Conservation (phyloP, 2,329 filamentous ascomycete genomes). For the Xylaria polymorpha region DNA sequence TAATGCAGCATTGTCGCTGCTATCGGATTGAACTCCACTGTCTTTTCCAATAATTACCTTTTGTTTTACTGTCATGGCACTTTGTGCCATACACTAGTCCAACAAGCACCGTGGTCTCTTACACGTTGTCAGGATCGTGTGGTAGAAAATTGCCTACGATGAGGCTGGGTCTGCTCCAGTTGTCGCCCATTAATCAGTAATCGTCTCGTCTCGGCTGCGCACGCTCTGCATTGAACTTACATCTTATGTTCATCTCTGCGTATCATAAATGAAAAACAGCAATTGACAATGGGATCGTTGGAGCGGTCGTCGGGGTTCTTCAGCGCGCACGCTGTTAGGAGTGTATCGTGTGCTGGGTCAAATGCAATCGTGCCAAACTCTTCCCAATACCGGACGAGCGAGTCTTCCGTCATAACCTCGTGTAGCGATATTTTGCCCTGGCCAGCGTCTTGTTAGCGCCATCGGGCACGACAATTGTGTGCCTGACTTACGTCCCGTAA, state of each 20-base stretch:
- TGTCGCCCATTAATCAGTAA: constrained; percentile 50
- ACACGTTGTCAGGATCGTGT: constrained; percentile 71
- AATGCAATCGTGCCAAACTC: constrained; percentile 99
- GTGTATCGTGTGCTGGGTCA: constrained; percentile 91
- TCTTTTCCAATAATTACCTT: constrained; percentile 4
- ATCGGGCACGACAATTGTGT: neutral
- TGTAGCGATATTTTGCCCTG: constrained; percentile 95
- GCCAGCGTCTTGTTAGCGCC: constrained; percentile 29
- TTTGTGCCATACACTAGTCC: constrained; percentile 11
- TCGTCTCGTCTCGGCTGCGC: neutral
- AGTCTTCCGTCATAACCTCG: constrained; percentile 94
- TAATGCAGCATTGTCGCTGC: neutral
- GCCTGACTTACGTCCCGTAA: constrained; percentile 81
- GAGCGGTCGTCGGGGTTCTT: constrained; percentile 81
- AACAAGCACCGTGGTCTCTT: constrained; percentile 39
- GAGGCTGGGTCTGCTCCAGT: constrained; percentile 76
- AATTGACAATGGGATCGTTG: constrained; percentile 80
- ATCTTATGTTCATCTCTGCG: constrained; percentile 95
- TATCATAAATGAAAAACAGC: constrained; percentile 98
- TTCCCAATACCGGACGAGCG: constrained; percentile 97
- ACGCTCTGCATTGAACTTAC: constrained; percentile 64
- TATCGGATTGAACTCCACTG: constrained; percentile 11
- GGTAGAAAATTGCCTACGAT: constrained; percentile 98
- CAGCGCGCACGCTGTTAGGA: constrained; percentile 91
- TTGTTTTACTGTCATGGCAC: constrained; percentile 4